A percentile compares a stretch with the other conserved stretches of the same genome.
phyloP scores from a whole-genome alignment of 2,329 filamentous ascomycete genomes.

The Fusarium tricinctum region DNA sequence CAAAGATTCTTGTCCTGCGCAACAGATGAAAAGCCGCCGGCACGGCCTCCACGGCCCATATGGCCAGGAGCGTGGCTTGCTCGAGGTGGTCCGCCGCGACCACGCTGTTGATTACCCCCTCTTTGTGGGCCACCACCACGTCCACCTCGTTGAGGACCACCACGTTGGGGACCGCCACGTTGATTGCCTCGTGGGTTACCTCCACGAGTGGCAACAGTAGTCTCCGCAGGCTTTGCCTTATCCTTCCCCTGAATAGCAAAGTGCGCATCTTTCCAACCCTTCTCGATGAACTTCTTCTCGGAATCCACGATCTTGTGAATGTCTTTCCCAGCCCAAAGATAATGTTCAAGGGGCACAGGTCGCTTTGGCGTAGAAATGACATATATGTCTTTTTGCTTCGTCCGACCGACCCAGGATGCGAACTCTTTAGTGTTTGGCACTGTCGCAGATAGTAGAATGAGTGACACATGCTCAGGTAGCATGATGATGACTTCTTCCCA shows the following conservation, averaged over 20 bases:
- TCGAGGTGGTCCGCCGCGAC: constrained; percentile 66
- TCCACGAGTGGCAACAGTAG: constrained; percentile 55
- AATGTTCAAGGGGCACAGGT: constrained; percentile 95
- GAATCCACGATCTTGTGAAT: constrained; percentile 96
- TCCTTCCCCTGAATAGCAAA: constrained; percentile 84
- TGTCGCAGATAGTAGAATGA: constrained; percentile 95
- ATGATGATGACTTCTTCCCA: constrained; percentile 99
- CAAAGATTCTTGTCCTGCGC: constrained; percentile 97
- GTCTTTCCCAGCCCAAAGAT: constrained; percentile 92
- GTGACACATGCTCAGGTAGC: constrained; percentile 95
- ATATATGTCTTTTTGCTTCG: constrained; percentile 99
- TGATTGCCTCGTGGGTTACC: constrained; percentile 56
- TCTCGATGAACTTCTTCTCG: constrained; percentile 91
- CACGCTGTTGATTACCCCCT: constrained; percentile 64
- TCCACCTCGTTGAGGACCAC: constrained; percentile 62
- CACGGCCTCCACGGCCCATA: constrained; percentile 88
- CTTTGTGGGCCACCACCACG: constrained; percentile 64
- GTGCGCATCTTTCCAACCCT: constrained; percentile 95
- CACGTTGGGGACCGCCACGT: constrained; percentile 54
- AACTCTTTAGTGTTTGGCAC: constrained; percentile 99
- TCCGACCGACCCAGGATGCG: constrained; percentile 96
- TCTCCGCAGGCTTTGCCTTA: constrained; percentile 69
- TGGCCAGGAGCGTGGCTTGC: constrained; percentile 80
- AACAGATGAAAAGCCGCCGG: constrained; percentile 87
- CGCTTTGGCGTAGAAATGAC: constrained; percentile 98